Percentiles rank a stretch among this genome's conserved stretches.
phyloP scores from a whole-genome alignment of 306 rosid species.

The Vachellia pachyceras region DNA sequence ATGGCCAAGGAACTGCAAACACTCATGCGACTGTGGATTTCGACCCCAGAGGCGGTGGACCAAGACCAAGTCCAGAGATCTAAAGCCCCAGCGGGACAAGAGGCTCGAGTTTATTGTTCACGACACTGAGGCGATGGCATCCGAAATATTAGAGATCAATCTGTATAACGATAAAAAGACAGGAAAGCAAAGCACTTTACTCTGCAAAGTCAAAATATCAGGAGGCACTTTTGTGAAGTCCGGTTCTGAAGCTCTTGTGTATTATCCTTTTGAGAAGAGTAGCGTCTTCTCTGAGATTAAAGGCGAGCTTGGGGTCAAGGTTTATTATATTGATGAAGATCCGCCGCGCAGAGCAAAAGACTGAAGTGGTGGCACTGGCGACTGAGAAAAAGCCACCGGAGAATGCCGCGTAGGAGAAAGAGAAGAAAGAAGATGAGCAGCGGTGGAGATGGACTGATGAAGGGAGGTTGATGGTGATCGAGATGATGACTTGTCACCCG shows the following conservation, averaged over 20 bases:
- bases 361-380: neutral
- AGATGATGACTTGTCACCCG: no score
- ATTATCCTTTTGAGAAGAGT: slow-evolving; percentile 84
- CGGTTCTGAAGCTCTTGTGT: slow-evolving; percentile 55
- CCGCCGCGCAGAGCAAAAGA: slow-evolving; percentile 46
- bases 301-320: slow-evolving; percentile 78
- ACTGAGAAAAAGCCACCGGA: slow-evolving; percentile 50
- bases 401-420: slow-evolving; percentile 25
- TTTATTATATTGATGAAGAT: slow-evolving; percentile 66
- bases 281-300: slow-evolving; percentile 90
- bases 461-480: no score
- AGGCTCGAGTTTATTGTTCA: slow-evolving; percentile 70
- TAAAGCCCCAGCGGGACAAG: slow-evolving; percentile 92
- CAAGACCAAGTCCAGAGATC: slow-evolving; percentile 73
- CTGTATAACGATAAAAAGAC: slow-evolving; percentile 78
- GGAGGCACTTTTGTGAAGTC: slow-evolving; percentile 58
- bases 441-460: no score
- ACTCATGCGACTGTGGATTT: slow-evolving; percentile 89
- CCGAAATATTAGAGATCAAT: slow-evolving; percentile 69
- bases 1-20: slow-evolving; percentile 95
- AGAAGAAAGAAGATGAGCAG: slow-evolving; percentile 40
- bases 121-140: slow-evolving; percentile 58
- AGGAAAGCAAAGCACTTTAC: slow-evolving; percentile 74
- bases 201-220: slow-evolving; percentile 78
- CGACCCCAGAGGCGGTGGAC: slow-evolving; percentile 84